These are phyloP conservation scores for Pichia sp. DNA, from an alignment of 1,139 yeast species.

Conservation along the genomic window DNA sequence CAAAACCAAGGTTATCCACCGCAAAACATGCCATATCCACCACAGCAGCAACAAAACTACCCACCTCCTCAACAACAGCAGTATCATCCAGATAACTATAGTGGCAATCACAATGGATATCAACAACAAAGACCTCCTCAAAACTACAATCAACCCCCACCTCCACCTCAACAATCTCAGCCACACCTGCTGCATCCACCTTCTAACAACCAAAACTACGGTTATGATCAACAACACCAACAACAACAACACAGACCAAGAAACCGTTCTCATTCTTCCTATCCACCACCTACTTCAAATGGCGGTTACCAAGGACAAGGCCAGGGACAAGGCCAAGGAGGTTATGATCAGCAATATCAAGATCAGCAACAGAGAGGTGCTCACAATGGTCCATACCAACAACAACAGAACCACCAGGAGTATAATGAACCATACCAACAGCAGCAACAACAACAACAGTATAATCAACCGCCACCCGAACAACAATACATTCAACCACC, in stretches of 20 bases:
- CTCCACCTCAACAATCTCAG: neutral
- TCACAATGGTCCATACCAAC: slow-evolving; percentile 4
- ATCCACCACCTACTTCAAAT: slow-evolving; percentile 1
- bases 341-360: slow-evolving; percentile 1
- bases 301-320: neutral
- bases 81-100: neutral
- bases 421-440: slow-evolving; percentile 7
- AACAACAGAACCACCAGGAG: neutral
- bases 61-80: slow-evolving; percentile 2
- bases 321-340: too few relatives aligned
- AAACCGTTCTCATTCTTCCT: slow-evolving; percentile 1
- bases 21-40: neutral
- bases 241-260: neutral
- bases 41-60: neutral
- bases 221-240: neutral
- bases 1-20: neutral
- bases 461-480: neutral
- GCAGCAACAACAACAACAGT: neutral
- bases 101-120: slow-evolving; percentile 1
- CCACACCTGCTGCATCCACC: neutral
- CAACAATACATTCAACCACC: neutral
- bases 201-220: neutral
- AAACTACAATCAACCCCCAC: neutral
- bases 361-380: slow-evolving; percentile 5
- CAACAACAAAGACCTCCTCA: slow-evolving; percentile 3